A percentile compares a stretch with the other conserved stretches of the same genome.
Conservation (phyloP, 2,329 filamentous ascomycete species). For the Talaromyces marneffei region DNA sequence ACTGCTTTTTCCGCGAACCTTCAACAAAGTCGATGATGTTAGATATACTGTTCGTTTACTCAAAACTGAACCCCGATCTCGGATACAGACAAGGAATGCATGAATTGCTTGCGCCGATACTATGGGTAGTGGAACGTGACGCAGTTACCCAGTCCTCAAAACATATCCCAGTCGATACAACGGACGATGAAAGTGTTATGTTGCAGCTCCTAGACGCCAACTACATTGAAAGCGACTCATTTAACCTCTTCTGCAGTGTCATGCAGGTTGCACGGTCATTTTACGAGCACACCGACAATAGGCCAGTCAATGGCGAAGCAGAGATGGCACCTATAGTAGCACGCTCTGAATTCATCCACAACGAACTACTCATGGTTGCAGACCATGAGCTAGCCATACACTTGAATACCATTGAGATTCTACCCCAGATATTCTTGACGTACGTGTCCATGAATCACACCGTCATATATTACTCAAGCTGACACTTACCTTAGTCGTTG, state of each 20-base stretch:
- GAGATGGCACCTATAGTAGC: constrained; percentile 69
- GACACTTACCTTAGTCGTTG: constrained; percentile 59
- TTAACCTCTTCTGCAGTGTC: constrained; percentile 73
- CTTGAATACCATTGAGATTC: constrained; percentile 73
- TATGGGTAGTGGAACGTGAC: constrained; percentile 79
- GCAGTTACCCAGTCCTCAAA: constrained; percentile 54
- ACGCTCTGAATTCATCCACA: constrained; percentile 80
- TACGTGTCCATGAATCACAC: constrained; percentile 38
- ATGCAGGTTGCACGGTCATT: constrained; percentile 86
- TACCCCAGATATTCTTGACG: constrained; percentile 97
- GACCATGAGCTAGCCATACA: constrained; percentile 81
- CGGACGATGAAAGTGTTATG: constrained; percentile 49
- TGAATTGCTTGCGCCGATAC: constrained; percentile 81
- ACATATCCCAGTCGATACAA: constrained; percentile 27
- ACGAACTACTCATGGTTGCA: constrained; percentile 67
- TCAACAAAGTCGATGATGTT: constrained; percentile 73
- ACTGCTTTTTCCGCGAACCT: constrained; percentile 78
- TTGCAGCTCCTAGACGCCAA: constrained; percentile 61
- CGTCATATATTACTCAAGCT: constrained; percentile 1
- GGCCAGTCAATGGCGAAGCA: constrained; percentile 38
- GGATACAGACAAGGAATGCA: constrained; percentile 99
- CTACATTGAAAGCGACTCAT: constrained; percentile 86
- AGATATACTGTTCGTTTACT: constrained; percentile 89
- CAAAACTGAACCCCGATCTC: constrained; percentile 79
- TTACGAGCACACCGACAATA: constrained; percentile 64